These are phyloP conservation scores for Gossypium sturtianum DNA, from an alignment of 345 rosid species.

Conservation along the genomic window DNA sequence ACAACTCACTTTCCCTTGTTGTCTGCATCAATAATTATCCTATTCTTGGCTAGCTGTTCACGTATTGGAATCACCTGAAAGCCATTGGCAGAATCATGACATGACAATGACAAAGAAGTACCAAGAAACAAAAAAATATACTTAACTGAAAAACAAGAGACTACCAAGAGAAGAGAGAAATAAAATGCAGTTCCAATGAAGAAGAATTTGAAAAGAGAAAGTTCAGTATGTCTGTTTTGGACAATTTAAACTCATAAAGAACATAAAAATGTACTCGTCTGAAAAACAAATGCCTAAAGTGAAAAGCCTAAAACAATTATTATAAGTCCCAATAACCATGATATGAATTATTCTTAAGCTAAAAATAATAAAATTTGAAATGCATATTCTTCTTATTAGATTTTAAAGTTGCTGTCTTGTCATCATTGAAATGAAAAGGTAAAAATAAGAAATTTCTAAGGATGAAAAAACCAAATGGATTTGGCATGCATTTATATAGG, in stretches of 20 bases:
- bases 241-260: not conserved
- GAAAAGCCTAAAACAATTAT: not conserved
- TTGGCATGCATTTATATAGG: not conserved
- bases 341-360: not conserved
- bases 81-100: not conserved
- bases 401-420: not conserved
- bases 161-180: not conserved
- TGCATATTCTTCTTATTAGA: not conserved
- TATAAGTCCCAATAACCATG: not conserved
- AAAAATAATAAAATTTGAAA: not conserved
- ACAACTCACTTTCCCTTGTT: conserved; percentile 90
- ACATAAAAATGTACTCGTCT: not conserved
- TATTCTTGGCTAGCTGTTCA: conserved; percentile 91
- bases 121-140: not conserved
- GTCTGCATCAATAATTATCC: conserved; percentile 85
- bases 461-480: not conserved
- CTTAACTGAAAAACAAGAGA: not conserved
- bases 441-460: not conserved
- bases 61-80: conserved; percentile 85
- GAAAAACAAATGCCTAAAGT: not conserved
- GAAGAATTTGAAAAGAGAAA: not conserved
- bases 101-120: not conserved
- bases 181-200: not conserved
- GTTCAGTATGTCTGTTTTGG: not conserved
- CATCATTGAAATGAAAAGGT: not conserved